These are phyloP conservation scores for Vitis rotundifolia DNA, from an alignment of 164 flowering plant genomes.

Conservation along the genomic window DNA sequence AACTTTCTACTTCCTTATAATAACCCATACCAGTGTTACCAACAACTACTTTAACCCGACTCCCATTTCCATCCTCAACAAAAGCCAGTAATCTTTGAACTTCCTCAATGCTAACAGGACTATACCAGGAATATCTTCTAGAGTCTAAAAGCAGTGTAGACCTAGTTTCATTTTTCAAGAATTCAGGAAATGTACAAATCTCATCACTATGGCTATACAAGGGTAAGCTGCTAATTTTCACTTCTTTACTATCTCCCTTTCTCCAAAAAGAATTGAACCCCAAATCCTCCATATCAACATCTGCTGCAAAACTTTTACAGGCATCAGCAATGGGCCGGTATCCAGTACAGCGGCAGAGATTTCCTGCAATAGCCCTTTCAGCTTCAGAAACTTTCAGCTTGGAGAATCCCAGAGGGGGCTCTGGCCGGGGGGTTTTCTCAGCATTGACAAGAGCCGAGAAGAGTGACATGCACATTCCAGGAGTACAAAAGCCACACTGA, in stretches of 20 bases:
- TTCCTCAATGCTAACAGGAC: slow-evolving; percentile 55
- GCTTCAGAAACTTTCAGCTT: slow-evolving; percentile 75
- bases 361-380: slow-evolving; percentile 72
- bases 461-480: slow-evolving; percentile 91
- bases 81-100: slow-evolving; percentile 38
- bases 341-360: slow-evolving; percentile 92
- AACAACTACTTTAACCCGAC: slow-evolving; percentile 49
- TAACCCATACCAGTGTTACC: slow-evolving; percentile 82
- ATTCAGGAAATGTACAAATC: slow-evolving; percentile 54
- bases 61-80: slow-evolving; percentile 11
- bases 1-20: slow-evolving; percentile 59
- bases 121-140: slow-evolving; percentile 44
- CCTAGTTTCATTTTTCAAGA: slow-evolving; percentile 50
- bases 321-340: slow-evolving; percentile 95
- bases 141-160: slow-evolving; percentile 25
- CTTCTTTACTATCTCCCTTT: slow-evolving; percentile 42
- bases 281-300: slow-evolving; percentile 91
- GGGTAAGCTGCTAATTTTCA: slow-evolving; percentile 42
- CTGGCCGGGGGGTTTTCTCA: slow-evolving; percentile 51
- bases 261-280: slow-evolving; percentile 78
- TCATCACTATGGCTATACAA: slow-evolving; percentile 25
- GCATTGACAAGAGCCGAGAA: slow-evolving; percentile 75
- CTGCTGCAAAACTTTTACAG: slow-evolving; percentile 84
- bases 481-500: slow-evolving; percentile 96
- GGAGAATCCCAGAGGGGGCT: slow-evolving; percentile 72